These are phyloP conservation scores for Crucibulum laeve DNA, from an alignment of 768 basidiomycete genomes.

Conservation along the genomic window DNA sequence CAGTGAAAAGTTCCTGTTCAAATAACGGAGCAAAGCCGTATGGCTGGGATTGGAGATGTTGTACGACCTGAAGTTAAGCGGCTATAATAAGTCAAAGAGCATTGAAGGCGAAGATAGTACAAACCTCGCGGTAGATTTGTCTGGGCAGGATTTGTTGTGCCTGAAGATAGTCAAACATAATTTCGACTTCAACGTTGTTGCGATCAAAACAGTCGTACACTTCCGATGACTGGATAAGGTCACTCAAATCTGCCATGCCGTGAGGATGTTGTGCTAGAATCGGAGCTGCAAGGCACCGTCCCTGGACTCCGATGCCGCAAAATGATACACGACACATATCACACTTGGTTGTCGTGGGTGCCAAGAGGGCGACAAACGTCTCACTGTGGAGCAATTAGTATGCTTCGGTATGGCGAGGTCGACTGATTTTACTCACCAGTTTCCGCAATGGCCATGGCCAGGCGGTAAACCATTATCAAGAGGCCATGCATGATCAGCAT, in stretches of 20 bases:
- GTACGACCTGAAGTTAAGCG: constrained; percentile 49
- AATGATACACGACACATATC: constrained; percentile 81
- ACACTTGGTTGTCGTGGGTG: constrained; percentile 78
- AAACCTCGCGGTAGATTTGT: constrained; percentile 74
- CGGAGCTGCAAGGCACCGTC: constrained; percentile 62
- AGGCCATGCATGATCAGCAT: constrained; percentile 72
- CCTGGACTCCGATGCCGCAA: constrained; percentile 76
- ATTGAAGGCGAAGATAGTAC: constrained; percentile 13
- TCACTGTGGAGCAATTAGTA: constrained; percentile 41
- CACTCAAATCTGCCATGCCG: constrained; percentile 60
- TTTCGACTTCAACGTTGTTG: constrained; percentile 78
- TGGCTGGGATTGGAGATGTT: constrained; percentile 56
- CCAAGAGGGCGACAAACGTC: constrained; percentile 64
- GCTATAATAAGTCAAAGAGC: neutral
- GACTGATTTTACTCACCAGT: constrained; percentile 50
- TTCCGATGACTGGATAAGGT: constrained; percentile 72
- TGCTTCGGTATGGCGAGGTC: neutral
- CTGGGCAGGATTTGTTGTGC: constrained; percentile 57
- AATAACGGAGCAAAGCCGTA: constrained; percentile 61
- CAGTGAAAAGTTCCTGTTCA: constrained; percentile 66
- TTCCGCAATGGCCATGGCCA: constrained; percentile 77
- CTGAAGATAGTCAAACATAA: constrained; percentile 77
- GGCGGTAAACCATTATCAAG: constrained; percentile 75
- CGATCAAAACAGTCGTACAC: constrained; percentile 79
- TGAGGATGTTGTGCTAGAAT: constrained; percentile 64